Evolutionary conservation across 1,284 basidiomycete genomes (phyloP).

Genomic region (Sanguinoderma infundibulare): DNA sequence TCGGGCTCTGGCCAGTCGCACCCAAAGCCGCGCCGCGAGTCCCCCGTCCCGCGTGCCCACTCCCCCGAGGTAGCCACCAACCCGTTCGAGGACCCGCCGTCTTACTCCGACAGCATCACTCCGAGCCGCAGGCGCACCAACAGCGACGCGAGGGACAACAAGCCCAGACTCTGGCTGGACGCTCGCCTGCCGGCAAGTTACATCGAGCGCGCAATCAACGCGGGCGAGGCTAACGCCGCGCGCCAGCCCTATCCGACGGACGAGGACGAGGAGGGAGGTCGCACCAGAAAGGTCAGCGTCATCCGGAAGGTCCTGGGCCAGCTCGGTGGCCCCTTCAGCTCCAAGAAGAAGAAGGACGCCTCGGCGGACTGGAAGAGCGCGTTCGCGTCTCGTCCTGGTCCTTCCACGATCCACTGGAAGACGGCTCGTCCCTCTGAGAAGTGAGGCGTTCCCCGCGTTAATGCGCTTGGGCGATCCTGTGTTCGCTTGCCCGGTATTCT

Average conservation of each 20-base stretch:
- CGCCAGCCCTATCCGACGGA: not conserved
- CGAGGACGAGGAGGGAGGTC: not conserved
- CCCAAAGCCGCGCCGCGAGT: not conserved
- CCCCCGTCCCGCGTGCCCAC: not conserved
- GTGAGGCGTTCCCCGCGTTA: not conserved
- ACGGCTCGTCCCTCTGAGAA: not conserved
- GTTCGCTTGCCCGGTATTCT: not conserved
- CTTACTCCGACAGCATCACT: not conserved
- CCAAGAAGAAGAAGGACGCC: not conserved
- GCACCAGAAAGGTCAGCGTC: not conserved
- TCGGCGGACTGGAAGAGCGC: not conserved
- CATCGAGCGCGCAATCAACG: not conserved
- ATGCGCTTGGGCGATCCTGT: not conserved
- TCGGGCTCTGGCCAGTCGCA: not conserved
- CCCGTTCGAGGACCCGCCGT: not conserved
- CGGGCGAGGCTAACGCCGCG: not conserved
- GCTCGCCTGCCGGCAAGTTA: not conserved
- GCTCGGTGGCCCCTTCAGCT: not conserved
- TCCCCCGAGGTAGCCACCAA: not conserved
- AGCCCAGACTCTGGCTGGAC: not conserved
- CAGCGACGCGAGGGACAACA: not conserved
- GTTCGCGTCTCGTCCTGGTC: not conserved
- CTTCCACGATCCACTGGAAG: not conserved
- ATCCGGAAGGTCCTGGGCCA: not conserved
- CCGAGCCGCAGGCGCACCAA: not conserved